Evolutionary conservation across 1,284 basidiomycete species (phyloP), one percentile per base, ranked within the genome.

Genomic region (Microbotryum violaceum): DNA sequence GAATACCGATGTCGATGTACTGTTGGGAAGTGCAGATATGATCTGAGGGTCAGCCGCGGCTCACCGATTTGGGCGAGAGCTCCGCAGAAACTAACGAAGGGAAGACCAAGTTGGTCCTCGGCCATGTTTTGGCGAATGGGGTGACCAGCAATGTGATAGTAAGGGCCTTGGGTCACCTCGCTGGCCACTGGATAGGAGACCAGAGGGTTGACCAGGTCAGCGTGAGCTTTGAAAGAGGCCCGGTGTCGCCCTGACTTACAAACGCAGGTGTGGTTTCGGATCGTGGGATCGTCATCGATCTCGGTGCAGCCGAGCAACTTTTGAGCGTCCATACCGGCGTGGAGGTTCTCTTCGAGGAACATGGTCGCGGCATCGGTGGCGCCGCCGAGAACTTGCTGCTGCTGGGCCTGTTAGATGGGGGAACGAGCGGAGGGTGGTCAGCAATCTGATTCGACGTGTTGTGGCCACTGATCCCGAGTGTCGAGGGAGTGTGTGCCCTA

Each of bases 1-100:
- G 85, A 9, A 87, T 82, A 37, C 85, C 85, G 48, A 87, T 84
- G 68, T 87, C 83, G 64, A 87, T 78, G 60, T 68, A 61, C 71
- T 72, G 51, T 5, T 12, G 5, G 31, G 6, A 10, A 9, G 29
- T 4, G 2, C 14, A 42, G 37, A 42, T 18, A 10, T 6, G 6
- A 42, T 42, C 5, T 6, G 37, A 16, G 16, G 12, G 16, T 42
- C 37, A 42, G 37, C 37, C 37, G 37, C 37, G 37, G 21, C 27
- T 49, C n/a, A 18, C 14, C 16, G 9, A 50, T 10, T 2, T 6
- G 49, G 4, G 2, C 5, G 23, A 25, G 29, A 10, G 21, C 16
- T 16, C 23, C 10, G 47, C 27, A 25, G 27, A 12, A 18, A 60
- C 65, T 23, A 50, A 78, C 71, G 69, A 83, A 76, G 37, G 76